Base-by-base conservation (phyloP, 2,329 filamentous ascomycete genomes). In the Colletotrichum karsti region DNA sequence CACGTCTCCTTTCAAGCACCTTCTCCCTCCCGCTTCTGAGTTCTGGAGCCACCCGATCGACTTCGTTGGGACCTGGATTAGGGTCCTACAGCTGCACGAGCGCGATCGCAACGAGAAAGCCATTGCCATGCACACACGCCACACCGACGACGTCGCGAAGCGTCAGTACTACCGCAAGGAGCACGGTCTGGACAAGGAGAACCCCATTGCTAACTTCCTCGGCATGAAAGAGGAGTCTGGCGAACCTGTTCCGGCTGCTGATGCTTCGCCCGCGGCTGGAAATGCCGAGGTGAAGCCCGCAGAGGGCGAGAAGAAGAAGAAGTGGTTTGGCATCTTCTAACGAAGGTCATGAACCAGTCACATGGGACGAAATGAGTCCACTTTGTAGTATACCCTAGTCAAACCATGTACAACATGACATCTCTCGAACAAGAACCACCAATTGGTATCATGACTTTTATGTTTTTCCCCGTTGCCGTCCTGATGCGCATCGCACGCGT, bases 81-180 rank as follows among this genome's bases (percentile, higher is more conserved):
- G 93, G 66, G 93, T 97, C 63, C 88, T 95, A 75, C 85, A 88
- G 69, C 86, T 97, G 82, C 92, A 97, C 77, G 88, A 92, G 72
- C 87, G 90, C 73, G 91, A 95, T 78, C 88, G 88, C 71, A 91
- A 90, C 30, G 84, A 87, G 71, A 82, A 90, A 75, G 92, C 92
- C 28, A 85, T 87, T 58, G 93, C 95, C 79, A 90, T 90, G 81
- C 88, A 95, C 62, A 88, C 89, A 74, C 87, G 87, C 75, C 90
- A 90, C 72, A 86, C 94, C 63, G 94, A 97, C 72, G 96, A 99
- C 81, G 91, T 96, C 28, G 88, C 91, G 78, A 97, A 98, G 88
- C 88, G 95, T 74, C 88, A 88, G 69, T 90, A 93, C 79, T 99
- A 94, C 81, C 90, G 95, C 74, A 91, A 93, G 80, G 93, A 92